These are phyloP conservation scores for Lumnitzera littorea DNA, from an alignment of 345 rosid genomes.

Conservation along the genomic window DNA sequence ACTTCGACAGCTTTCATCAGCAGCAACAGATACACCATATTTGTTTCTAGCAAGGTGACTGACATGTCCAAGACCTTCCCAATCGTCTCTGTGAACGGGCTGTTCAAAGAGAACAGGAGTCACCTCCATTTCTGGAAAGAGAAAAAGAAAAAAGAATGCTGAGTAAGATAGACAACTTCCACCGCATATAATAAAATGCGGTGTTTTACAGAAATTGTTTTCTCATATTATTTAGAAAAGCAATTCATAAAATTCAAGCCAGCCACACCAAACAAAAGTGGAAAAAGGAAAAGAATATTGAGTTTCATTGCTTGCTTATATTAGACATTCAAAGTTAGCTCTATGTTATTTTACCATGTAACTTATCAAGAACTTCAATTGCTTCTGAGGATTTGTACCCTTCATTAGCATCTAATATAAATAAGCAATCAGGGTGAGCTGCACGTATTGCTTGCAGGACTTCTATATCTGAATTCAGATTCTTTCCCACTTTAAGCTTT, in stretches of 20 bases:
- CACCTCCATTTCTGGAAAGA: constrained; percentile 63
- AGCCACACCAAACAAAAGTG: too few species aligned
- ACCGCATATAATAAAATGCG: too few species aligned
- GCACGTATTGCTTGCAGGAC: constrained; percentile 81
- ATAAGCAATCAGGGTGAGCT: constrained; percentile 64
- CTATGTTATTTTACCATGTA: constrained; percentile 42
- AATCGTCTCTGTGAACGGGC: constrained; percentile 86
- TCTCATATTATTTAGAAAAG: not conserved
- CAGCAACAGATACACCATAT: constrained; percentile 79
- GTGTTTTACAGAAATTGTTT: too few species aligned
- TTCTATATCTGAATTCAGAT: constrained; percentile 61
- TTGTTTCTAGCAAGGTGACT: constrained; percentile 49
- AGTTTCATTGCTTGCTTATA: not conserved
- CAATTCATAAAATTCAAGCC: too few species aligned
- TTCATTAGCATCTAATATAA: constrained; percentile 94
- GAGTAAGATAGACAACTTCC: too few species aligned
- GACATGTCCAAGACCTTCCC: constrained; percentile 88
- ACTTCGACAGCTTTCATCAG: constrained; percentile 87
- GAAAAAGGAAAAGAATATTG: not conserved
- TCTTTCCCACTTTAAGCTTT: constrained; percentile 94
- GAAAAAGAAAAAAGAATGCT: not conserved
- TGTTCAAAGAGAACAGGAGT: constrained; percentile 89
- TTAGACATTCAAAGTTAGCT: not conserved
- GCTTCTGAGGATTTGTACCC: constrained; percentile 78
- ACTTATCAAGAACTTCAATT: constrained; percentile 65